Conservation (phyloP, 2,329 filamentous ascomycete species). For the Diaporthe citriasiana region DNA sequence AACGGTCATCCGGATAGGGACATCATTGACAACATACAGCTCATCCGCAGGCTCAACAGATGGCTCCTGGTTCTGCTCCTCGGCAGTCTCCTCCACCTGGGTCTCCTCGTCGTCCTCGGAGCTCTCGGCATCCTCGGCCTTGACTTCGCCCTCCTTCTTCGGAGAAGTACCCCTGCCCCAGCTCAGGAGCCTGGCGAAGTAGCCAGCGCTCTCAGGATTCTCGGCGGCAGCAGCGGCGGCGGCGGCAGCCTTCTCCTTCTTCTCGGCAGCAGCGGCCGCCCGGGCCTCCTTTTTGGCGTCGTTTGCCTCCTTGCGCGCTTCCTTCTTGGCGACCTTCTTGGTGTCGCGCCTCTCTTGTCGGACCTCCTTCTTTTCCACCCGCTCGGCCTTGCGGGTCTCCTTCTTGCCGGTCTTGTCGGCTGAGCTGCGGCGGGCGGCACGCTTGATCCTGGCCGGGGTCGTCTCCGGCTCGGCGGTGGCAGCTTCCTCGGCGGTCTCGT, state of each 20-base stretch:
- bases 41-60: constrained; percentile 25
- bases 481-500: neutral
- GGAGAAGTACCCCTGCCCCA: constrained; percentile 13
- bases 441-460: neutral
- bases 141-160: neutral
- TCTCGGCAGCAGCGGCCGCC: neutral
- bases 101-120: constrained; percentile 20
- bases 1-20: constrained; percentile 8
- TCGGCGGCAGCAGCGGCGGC: neutral
- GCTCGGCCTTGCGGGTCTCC: constrained; percentile 15
- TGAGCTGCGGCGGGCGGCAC: constrained; percentile 12
- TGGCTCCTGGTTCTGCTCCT: neutral
- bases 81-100: neutral
- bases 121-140: neutral
- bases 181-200: constrained; percentile 25
- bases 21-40: constrained; percentile 17
- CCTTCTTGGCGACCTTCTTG: constrained; percentile 25
- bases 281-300: constrained; percentile 18
- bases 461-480: neutral
- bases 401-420: constrained; percentile 15
- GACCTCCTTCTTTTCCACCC: constrained; percentile 12
- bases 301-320: constrained; percentile 22
- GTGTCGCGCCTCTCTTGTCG: constrained; percentile 16
- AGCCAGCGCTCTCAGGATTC: constrained; percentile 16
- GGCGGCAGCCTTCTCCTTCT: constrained; percentile 17